Conservation (phyloP, 768 basidiomycete species). For the Lentinula sp. region DNA sequence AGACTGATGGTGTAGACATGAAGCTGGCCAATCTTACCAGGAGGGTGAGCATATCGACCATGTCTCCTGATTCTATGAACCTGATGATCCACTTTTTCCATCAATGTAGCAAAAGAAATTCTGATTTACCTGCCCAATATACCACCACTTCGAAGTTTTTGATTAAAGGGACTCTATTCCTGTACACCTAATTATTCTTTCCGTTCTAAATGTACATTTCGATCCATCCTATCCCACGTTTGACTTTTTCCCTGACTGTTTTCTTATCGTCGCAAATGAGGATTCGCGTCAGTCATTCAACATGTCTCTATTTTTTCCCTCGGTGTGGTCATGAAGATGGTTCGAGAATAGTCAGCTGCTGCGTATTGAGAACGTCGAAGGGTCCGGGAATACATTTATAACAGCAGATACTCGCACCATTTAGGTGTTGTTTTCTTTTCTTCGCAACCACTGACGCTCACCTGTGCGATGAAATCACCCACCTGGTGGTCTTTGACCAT, state of each 20-base stretch:
- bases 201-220: not conserved
- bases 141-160: not conserved
- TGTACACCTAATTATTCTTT: not conserved
- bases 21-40: constrained; percentile 80
- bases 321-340: not conserved
- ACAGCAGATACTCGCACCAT: not conserved
- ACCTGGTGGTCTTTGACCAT: not conserved
- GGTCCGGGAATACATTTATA: not conserved
- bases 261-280: not conserved
- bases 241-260: not conserved
- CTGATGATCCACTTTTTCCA: constrained; percentile 7
- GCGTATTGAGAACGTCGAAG: no score
- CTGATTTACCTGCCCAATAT: constrained; percentile 21
- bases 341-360: not conserved
- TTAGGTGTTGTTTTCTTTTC: not conserved
- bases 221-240: not conserved
- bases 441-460: not conserved
- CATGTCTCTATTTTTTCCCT: not conserved
- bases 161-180: not conserved
- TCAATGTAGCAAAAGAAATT: constrained; percentile 52
- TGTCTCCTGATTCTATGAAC: not conserved
- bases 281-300: not conserved
- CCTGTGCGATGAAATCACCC: not conserved
- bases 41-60: constrained; percentile 41
- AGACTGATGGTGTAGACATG: constrained; percentile 71